Evolutionary conservation across 2,329 filamentous ascomycete species (phyloP).

Genomic region (Neofusicoccum sp.): DNA sequence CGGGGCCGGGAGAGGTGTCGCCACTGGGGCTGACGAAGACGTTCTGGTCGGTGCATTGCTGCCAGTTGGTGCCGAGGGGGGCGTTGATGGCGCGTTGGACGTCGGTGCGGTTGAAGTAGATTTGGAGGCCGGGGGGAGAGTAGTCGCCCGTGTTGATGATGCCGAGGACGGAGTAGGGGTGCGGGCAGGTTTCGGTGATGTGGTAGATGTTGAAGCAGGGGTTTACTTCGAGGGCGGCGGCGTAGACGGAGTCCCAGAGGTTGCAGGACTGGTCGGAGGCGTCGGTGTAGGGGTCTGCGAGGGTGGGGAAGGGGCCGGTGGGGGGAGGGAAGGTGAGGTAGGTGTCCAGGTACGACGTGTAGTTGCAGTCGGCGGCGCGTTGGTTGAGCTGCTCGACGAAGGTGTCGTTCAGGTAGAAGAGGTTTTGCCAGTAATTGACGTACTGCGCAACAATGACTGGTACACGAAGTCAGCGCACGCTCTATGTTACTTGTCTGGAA

Average conservation of each 20-base stretch:
- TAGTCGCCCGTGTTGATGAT: slow-evolving; percentile 42
- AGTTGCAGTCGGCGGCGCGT: slow-evolving; percentile 36
- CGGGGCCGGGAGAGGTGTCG: slow-evolving; percentile 41
- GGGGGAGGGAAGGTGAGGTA: slow-evolving; percentile 41
- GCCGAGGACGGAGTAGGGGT: slow-evolving; percentile 37
- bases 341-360: slow-evolving; percentile 38
- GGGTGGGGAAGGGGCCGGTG: slow-evolving; percentile 31
- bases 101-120: slow-evolving; percentile 55
- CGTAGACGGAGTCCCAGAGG: slow-evolving; percentile 40
- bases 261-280: slow-evolving; percentile 23
- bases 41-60: slow-evolving; percentile 39
- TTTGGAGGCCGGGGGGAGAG: slow-evolving; percentile 36
- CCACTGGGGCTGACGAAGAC: slow-evolving; percentile 39
- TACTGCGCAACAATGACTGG: slow-evolving; percentile 36
- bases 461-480: too few species aligned
- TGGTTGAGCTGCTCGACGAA: slow-evolving; percentile 38
- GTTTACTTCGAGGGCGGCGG: slow-evolving; percentile 43
- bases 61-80: slow-evolving; percentile 42
- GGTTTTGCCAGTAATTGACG: slow-evolving; percentile 40
- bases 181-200: slow-evolving; percentile 39
- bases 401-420: slow-evolving; percentile 45
- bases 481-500: neutral
- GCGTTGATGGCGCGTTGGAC: slow-evolving; percentile 52
- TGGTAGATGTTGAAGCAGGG: slow-evolving; percentile 54
- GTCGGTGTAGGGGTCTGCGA: slow-evolving; percentile 23